These are phyloP conservation scores for Taphrina betulina DNA, from an alignment of 1,139 yeast genomes.

Conservation along the genomic window DNA sequence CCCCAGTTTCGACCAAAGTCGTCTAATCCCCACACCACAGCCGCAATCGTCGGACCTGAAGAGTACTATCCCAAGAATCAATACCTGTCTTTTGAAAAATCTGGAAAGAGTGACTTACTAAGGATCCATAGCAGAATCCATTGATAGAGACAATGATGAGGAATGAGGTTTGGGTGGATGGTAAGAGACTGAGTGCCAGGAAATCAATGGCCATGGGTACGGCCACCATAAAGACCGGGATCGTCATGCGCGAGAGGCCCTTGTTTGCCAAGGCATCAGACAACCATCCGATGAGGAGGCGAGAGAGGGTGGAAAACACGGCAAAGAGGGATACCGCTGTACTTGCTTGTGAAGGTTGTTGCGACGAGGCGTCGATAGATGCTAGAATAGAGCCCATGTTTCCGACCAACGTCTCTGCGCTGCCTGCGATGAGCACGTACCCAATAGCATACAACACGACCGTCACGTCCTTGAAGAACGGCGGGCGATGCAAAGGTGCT, in stretches of 20 bases:
- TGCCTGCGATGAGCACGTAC: constrained; percentile 23
- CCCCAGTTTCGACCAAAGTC: constrained; percentile 30
- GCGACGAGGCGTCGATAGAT: constrained; percentile 1
- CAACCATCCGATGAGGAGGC: constrained; percentile 8
- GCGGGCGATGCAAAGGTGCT: no score
- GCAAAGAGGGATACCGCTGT: constrained; percentile 29
- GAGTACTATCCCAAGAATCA: no score
- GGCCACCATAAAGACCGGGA: constrained; percentile 1
- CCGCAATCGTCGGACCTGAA: constrained; percentile 24
- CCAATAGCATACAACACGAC: constrained; percentile 16
- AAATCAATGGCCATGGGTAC: constrained; percentile 7
- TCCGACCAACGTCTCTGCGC: constrained; percentile 29
- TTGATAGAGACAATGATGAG: constrained; percentile 12
- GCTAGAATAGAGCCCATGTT: constrained; percentile 27
- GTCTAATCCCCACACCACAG: constrained; percentile 24
- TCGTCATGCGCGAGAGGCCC: constrained; percentile 8
- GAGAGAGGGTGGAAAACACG: constrained; percentile 16
- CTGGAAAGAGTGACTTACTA: no score
- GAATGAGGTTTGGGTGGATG: not conserved
- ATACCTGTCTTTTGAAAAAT: no score
- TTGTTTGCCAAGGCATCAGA: constrained; percentile 16
- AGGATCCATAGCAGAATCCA: constrained; percentile 19
- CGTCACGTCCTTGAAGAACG: constrained; percentile 26
- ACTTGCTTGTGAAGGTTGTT: constrained; percentile 20
- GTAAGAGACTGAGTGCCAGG: not conserved